A percentile compares a stretch with the other conserved stretches of the same genome.
phyloP scores from a whole-genome alignment of 768 basidiomycete species.

The Naganishia kalamii region DNA sequence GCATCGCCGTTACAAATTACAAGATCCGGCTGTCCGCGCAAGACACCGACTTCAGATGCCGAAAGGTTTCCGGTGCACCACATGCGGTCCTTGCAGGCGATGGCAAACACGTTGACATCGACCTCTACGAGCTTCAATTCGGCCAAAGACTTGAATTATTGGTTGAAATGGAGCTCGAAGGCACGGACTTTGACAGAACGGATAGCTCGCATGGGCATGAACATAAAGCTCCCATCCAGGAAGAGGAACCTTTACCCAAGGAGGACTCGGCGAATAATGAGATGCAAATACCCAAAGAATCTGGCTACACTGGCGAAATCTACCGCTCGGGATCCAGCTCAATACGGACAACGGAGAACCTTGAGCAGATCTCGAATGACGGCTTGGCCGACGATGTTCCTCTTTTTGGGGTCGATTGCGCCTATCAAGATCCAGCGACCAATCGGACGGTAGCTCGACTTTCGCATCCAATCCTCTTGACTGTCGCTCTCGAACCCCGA shows the following conservation, averaged over 20 bases:
- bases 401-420: slow-evolving; percentile 89
- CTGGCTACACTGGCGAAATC: slow-evolving; percentile 51
- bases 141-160: slow-evolving; percentile 98
- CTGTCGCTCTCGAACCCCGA: slow-evolving; percentile 68
- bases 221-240: slow-evolving; percentile 20
- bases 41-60: slow-evolving; percentile 82
- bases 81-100: slow-evolving; percentile 80
- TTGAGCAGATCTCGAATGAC: slow-evolving; percentile 76
- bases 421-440: slow-evolving; percentile 85
- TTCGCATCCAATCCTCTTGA: slow-evolving; percentile 87
- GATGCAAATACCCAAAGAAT: slow-evolving; percentile 51
- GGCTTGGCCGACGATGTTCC: slow-evolving; percentile 97
- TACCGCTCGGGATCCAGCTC: not conserved
- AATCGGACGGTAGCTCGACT: slow-evolving; percentile 77
- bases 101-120: slow-evolving; percentile 90
- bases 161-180: slow-evolving; percentile 83
- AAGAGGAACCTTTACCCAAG: not conserved
- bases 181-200: not conserved
- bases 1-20: slow-evolving; percentile 84
- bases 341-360: slow-evolving; percentile 36
- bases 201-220: not conserved
- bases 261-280: not conserved
- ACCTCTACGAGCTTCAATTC: slow-evolving; percentile 85
- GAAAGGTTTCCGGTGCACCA: slow-evolving; percentile 88
- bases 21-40: slow-evolving; percentile 91